Conservation (phyloP, 2,329 filamentous ascomycete species). For the Alternaria panax region DNA sequence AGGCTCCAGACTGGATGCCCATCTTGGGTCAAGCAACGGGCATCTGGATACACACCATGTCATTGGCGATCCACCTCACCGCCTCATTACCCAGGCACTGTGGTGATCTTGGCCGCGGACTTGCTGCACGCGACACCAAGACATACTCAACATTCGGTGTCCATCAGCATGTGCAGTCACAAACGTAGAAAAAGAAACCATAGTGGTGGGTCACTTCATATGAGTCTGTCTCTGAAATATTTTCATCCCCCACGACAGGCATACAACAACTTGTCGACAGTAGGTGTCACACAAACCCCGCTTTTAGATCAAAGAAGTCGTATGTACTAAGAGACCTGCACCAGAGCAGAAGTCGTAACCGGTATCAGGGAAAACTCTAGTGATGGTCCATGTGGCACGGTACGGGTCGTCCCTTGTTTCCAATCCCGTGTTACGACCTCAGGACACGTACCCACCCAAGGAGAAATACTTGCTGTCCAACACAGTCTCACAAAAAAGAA, state of each 20-base stretch:
- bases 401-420: slow-evolving; percentile 1
- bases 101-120: slow-evolving; percentile 1
- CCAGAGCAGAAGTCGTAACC: background rate
- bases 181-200: background rate
- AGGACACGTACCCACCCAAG: background rate
- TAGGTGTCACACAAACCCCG: background rate
- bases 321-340: background rate
- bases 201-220: background rate
- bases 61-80: slow-evolving; percentile 3
- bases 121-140: slow-evolving; percentile 2
- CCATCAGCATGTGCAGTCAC: background rate
- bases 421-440: background rate
- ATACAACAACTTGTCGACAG: background rate
- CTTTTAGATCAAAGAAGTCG: background rate
- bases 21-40: slow-evolving; percentile 2
- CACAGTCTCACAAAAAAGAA: background rate
- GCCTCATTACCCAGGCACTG: background rate
- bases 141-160: background rate
- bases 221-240: background rate
- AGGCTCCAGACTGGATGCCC: background rate
- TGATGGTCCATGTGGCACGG: background rate
- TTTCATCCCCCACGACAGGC: background rate
- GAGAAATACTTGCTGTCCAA: background rate
- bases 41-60: background rate
- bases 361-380: background rate